Evolutionary conservation across 192 early-diverging fungal genomes (phyloP), one percentile per base, ranked within the genome.

Genomic region (Gigaspora rosea): DNA sequence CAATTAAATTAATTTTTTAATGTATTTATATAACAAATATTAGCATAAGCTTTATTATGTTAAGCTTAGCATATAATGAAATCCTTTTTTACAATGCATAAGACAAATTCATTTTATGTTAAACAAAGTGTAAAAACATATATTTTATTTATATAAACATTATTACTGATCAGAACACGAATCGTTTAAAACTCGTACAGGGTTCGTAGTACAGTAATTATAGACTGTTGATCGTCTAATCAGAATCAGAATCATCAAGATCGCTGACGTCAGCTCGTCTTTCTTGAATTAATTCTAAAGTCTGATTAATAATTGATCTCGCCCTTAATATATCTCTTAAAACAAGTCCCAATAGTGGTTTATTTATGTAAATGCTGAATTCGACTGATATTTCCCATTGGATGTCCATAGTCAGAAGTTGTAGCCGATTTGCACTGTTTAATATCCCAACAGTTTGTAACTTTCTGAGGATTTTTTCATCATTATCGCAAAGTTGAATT

Each of bases 401-500:
- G 47, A 33, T 9, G 9, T 70, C 47, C 9, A 70, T 51, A 4
- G 67, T 70, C 6, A 70, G 20, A 1, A 70, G 47, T 16, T 70
- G 20, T n/a, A 70, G 12, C 48, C 67, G 18, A 51, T 70, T 70
- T 13, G 6, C 32, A 71, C 70, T 71, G 27, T 71, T 12, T 71
- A 71, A 36, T 6, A 71, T 71, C 27, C 51, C 32, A 33, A 71
- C 5, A 10, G 16, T 57, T n/a, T 71, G 51, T 71, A 71, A 57
- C 41, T 56, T 15, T 52, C 50, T 71, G 16, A 35, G 12, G 11
- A 57, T 72, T 58, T 72, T 16, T 72, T 72, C 52, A 72, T 72
- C 33, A 9, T 51, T 36, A 32, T 58, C 18, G 8, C 15, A 72
- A 72, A 72, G 41, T 18, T 1, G 4, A 0, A 72, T 18, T 22